Evolutionary conservation across 1,284 basidiomycete genomes (phyloP).

Genomic region (Boletellus deceptivus): DNA sequence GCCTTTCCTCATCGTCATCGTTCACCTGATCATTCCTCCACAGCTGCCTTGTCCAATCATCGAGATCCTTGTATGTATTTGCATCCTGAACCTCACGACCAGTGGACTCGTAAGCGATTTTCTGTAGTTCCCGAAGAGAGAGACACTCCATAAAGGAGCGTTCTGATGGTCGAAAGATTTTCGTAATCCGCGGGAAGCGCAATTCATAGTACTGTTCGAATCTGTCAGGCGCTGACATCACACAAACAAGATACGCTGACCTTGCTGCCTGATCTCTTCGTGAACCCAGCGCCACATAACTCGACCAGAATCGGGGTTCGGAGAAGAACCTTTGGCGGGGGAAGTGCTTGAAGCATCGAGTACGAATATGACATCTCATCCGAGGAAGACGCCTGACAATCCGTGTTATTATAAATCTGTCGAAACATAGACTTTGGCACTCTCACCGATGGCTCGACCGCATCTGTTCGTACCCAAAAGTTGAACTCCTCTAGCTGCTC

Average conservation of each 20-base stretch:
- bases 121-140: slow-evolving; percentile 46
- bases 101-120: slow-evolving; percentile 48
- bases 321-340: slow-evolving; percentile 58
- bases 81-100: slow-evolving; percentile 45
- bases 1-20: slow-evolving; percentile 11
- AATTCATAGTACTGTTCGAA: slow-evolving; percentile 69
- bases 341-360: slow-evolving; percentile 46
- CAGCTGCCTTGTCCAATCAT: slow-evolving; percentile 30
- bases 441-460: slow-evolving; percentile 30
- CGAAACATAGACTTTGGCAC: not conserved
- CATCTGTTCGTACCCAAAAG: slow-evolving; percentile 54
- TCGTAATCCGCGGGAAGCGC: slow-evolving; percentile 76
- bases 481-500: slow-evolving; percentile 69
- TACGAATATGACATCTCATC: slow-evolving; percentile 52
- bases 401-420: slow-evolving; percentile 7
- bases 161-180: slow-evolving; percentile 59
- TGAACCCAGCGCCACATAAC: slow-evolving; percentile 80
- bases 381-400: slow-evolving; percentile 13
- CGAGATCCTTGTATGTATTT: slow-evolving; percentile 35
- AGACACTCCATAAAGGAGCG: slow-evolving; percentile 61
- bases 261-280: slow-evolving; percentile 53
- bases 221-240: not conserved
- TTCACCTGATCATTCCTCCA: slow-evolving; percentile 24
- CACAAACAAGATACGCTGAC: slow-evolving; percentile 38
- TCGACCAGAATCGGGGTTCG: slow-evolving; percentile 66